Percentiles rank a stretch among this genome's conserved stretches.
phyloP scores from a whole-genome alignment of 306 rosid genomes.

The Castanea sativa region DNA sequence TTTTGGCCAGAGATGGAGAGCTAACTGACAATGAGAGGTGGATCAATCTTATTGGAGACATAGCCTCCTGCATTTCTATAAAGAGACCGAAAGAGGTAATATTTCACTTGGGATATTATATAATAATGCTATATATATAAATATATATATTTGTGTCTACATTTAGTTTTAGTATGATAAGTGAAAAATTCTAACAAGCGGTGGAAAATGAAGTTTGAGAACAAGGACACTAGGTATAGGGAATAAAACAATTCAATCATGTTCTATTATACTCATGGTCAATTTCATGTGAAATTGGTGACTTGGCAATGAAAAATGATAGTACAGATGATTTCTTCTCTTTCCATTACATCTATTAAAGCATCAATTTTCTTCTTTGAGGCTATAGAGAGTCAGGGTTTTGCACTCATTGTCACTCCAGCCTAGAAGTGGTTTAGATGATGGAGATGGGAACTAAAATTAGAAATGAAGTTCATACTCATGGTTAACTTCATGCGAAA shows the following conservation, averaged over 20 bases:
- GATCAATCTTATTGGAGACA: conserved; percentile 88
- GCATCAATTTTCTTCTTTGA: background rate
- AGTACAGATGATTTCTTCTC: background rate
- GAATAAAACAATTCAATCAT: background rate
- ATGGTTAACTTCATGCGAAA: too few relatives aligned
- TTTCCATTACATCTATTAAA: too few relatives aligned
- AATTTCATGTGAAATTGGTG: background rate
- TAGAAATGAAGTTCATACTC: background rate
- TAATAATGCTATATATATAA: background rate
- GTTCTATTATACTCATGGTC: background rate
- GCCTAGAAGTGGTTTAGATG: background rate
- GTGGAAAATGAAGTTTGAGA: background rate
- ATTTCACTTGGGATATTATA: conserved; percentile 24
- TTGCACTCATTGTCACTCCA: background rate
- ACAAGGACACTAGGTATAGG: background rate
- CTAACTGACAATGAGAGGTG: conserved; percentile 86
- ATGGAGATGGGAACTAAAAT: background rate
- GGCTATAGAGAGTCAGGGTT: background rate
- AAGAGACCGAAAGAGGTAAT: conserved; percentile 97
- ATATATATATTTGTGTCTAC: background rate
- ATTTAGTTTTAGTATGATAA: background rate
- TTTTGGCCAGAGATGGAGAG: conserved; percentile 94
- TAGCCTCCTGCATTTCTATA: conserved; percentile 87
- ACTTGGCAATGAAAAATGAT: background rate
- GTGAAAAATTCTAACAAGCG: background rate